Conservation (phyloP, 768 basidiomycete genomes). For the Suillus occidentalis region DNA sequence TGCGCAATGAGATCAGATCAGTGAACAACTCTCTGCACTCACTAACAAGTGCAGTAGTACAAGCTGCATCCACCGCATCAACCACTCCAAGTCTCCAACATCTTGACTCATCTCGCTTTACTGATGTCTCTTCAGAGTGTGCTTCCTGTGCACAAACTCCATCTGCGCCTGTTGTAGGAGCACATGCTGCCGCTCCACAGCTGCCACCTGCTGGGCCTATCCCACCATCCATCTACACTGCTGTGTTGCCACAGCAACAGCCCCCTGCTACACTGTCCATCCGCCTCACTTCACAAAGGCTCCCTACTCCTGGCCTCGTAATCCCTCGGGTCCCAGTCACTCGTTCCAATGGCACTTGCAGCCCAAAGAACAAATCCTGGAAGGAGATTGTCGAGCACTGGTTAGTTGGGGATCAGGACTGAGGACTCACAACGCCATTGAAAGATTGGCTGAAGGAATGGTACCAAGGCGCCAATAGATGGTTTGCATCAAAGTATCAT, state of each 20-base stretch:
- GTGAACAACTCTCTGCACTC: background rate
- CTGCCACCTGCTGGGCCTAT: no score
- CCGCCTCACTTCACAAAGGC: background rate
- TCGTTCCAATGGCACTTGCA: background rate
- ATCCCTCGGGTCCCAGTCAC: background rate
- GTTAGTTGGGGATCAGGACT: background rate
- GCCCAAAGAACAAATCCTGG: background rate
- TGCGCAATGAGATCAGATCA: background rate
- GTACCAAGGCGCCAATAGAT: background rate
- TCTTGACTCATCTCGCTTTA: background rate
- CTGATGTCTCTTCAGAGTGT: background rate
- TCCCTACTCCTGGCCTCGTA: background rate
- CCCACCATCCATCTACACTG: no score
- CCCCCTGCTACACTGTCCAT: no score
- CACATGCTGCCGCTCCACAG: no score
- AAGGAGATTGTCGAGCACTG: background rate
- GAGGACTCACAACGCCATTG: background rate
- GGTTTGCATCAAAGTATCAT: background rate
- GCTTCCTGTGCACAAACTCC: background rate
- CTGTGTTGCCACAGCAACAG: no score
- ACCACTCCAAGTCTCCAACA: background rate
- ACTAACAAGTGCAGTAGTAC: background rate
- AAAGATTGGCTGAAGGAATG: background rate
- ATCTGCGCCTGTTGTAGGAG: background rate
- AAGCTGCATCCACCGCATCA: background rate